Evolutionary conservation across 2,329 filamentous ascomycete species (phyloP), one percentile per base, ranked within the genome.

Genomic region (Plenodomus biglobosus): DNA sequence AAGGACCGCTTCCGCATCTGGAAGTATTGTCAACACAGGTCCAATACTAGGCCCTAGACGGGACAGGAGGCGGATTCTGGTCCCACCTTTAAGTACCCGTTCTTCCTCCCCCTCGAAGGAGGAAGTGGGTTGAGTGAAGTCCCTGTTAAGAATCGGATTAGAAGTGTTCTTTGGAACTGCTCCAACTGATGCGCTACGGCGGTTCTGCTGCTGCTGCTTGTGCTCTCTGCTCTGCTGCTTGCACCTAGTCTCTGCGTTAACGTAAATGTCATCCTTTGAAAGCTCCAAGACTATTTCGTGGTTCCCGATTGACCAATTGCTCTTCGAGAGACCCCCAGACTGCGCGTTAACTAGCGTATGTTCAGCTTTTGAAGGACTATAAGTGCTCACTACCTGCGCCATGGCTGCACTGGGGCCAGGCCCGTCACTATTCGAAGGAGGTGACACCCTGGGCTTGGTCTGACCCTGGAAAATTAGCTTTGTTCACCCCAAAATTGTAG

Each of bases 271-370:
- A 5, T 24, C 22, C 5, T 24, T 24, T 5, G 27, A 7, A 11
- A 11, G 27, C 3, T 15, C 27, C 13, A 11, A 11, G 15, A 11
- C 8, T 27, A 55, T 59, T 24, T 68, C 63, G 1, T 69, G 69
- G 4, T 42, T 45, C 6, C 70, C 43, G 7, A 66, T 45, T 0
- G 66, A 64, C 65, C 68, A 70, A 7, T 65, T 52, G 8, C 58
- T 53, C 17, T 54, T 53, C 4, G 61, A 53, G 1, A 64, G 62
- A 6, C 53, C 65, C 4, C 62, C 66, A 13, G 73, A 69, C 19
- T 64, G 64, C 13, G 73, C 73, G 45, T 75, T 74, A 5, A 76
- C 52, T 17, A 76, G 61, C 2, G 68, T 71, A 15, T 70, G 69
- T 21, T 64, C 61, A 24, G 70, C 63, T 50, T 71, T 73, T 7